These are phyloP conservation scores for Hirschfeldia incana DNA, from an alignment of 345 rosid species.

Conservation along the genomic window DNA sequence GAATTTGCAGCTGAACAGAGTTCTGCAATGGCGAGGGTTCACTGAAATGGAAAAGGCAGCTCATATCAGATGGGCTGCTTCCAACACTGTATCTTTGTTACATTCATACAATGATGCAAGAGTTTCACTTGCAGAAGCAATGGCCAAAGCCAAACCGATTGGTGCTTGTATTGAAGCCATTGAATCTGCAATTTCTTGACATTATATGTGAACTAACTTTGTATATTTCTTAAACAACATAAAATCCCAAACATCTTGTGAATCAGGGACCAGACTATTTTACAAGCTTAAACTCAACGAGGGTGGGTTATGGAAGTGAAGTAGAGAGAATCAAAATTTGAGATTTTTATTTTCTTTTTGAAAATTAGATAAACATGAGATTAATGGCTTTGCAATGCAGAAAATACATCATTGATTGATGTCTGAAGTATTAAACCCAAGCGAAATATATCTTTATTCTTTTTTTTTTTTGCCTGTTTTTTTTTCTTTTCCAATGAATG, in stretches of 20 bases:
- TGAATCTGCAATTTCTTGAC: too few species aligned
- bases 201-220: too few species aligned
- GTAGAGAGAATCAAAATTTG: too few species aligned
- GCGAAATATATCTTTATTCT: background rate
- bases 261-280: background rate
- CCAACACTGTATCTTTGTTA: constrained; percentile 41
- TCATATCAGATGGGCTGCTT: constrained; percentile 54
- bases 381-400: too few species aligned
- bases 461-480: background rate
- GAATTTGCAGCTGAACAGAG: constrained; percentile 43
- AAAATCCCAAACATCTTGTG: background rate
- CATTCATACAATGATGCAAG: constrained; percentile 35
- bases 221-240: background rate
- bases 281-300: background rate
- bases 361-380: too few species aligned
- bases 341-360: too few species aligned
- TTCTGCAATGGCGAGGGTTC: constrained; percentile 44
- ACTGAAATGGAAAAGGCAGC: constrained; percentile 32
- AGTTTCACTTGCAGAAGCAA: constrained; percentile 18
- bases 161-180: too few species aligned
- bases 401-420: too few species aligned
- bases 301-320: background rate
- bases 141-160: too few species aligned
- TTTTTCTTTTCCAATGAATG: constrained; percentile 43
- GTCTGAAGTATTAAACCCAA: too few species aligned